Evolutionary conservation across 1,284 basidiomycete species (phyloP), one percentile per base, ranked within the genome.

Genomic region (Clitocybe nebularis): DNA sequence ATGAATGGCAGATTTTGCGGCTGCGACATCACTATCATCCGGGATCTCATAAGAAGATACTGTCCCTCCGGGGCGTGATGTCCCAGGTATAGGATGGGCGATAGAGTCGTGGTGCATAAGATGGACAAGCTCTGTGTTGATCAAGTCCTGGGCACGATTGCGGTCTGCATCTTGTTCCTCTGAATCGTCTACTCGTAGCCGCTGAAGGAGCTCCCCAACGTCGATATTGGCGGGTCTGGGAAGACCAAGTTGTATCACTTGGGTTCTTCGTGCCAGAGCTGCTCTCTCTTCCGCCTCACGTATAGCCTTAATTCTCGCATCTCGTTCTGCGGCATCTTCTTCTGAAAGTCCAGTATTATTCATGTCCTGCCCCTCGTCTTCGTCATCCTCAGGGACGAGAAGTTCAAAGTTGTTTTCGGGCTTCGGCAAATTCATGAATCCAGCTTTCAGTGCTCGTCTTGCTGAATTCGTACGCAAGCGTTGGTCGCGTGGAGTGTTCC

Each of bases 351-450:
- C 13, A 8, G 30, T 64, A 6, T 59, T 70, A 16, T 62, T 71
- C n/a, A 61, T 66, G 6, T 66, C 69, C 3, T 51, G 47, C 1
- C 68, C 77, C 1, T 79, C 79, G 7, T 76, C 79, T 10, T 75
- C 78, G 46, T 93, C 92, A 17, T 89, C 86, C 51, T 93, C 90
- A 3, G 92, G 92, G 3, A 97, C 83, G 17, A 95, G 79, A 32
- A 99, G 70, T 64, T 99, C 94, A 57, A 98, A 99, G 64, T 99
- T 95, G 63, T 99, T 99, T 69, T 97, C 93, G 0, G 96, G 94
- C 51, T 83, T 84, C 0, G 96, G 96, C 11, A 99, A 72, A 48
- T 69, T 83, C 60, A 77, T 77, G 62, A 99, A 96, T 1, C 89
- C 89, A 13, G 83, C 77, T 54, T 85, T 77, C 39, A 98, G 74